Conservation (phyloP, 495 filamentous ascomycete species). For the Aspergillus sclerotioniger region DNA sequence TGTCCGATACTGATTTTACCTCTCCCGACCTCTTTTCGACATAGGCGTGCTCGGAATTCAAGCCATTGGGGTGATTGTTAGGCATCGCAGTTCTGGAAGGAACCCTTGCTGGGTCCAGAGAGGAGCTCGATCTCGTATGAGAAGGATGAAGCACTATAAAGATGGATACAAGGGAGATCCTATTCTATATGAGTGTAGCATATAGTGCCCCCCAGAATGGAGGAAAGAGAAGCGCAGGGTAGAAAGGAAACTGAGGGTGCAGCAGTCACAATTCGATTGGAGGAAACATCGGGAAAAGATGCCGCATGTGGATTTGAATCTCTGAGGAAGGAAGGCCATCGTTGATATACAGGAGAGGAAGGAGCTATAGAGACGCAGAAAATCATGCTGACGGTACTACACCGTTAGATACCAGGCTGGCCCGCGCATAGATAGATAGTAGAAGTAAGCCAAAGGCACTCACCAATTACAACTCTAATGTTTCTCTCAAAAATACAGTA, state of each 20-base stretch:
- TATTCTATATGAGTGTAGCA: constrained; percentile 1
- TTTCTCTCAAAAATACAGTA: no score
- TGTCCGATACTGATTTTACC: constrained; percentile 17
- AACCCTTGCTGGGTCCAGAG: background rate
- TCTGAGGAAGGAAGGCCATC: no score
- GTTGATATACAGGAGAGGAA: no score
- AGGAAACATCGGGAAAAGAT: no score
- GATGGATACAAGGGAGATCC: background rate
- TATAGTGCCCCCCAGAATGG: background rate
- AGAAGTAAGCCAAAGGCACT: no score
- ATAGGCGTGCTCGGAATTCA: constrained; percentile 4
- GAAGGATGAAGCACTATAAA: background rate
- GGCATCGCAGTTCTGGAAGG: background rate
- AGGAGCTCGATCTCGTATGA: background rate
- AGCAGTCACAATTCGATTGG: background rate
- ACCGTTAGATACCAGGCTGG: no score
- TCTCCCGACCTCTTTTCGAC: constrained; percentile 9
- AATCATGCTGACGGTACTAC: no score
- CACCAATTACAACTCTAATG: no score
- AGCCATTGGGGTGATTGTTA: background rate
- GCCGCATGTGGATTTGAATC: no score
- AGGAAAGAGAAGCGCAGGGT: background rate
- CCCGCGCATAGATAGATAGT: no score
- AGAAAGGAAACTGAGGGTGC: background rate
- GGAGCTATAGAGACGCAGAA: no score